phyloP scores from a whole-genome alignment of 352 stramenopile species.

The Lagenidium giganteum region DNA sequence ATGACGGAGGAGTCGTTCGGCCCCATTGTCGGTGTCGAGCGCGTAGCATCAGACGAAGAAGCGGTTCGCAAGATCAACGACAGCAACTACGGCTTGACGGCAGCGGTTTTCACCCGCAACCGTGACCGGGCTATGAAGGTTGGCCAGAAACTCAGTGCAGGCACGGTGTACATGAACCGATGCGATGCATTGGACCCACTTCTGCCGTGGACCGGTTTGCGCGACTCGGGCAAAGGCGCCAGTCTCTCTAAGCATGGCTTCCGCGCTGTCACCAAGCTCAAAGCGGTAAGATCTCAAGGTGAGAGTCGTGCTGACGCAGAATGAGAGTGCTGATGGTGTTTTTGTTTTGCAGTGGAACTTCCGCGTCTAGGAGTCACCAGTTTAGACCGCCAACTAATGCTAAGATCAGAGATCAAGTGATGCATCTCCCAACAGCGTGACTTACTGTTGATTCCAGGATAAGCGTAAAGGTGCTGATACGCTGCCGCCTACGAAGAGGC shows the following conservation, averaged over 20 bases:
- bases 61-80: conserved; percentile 67
- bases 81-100: conserved; percentile 69
- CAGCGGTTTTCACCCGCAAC: conserved; percentile 60
- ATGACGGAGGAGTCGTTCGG: conserved; percentile 79
- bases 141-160: conserved; percentile 45
- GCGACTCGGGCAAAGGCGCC: conserved; percentile 69
- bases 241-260: conserved; percentile 80
- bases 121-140: conserved; percentile 41
- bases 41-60: conserved; percentile 56
- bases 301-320: no score
- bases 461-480: no score
- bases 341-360: conserved; percentile 66
- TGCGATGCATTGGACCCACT: conserved; percentile 73
- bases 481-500: no score
- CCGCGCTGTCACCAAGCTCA: conserved; percentile 59
- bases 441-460: no score
- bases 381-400: no score
- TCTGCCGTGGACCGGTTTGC: conserved; percentile 64
- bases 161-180: conserved; percentile 78
- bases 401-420: no score
- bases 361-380: conserved; percentile 47
- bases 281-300: conserved; percentile 53
- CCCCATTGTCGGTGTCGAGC: conserved; percentile 62
- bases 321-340: no score
- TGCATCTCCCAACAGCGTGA: no score